phyloP scores from a whole-genome alignment of 2,329 filamentous ascomycete species.

The Daldinia sp. region DNA sequence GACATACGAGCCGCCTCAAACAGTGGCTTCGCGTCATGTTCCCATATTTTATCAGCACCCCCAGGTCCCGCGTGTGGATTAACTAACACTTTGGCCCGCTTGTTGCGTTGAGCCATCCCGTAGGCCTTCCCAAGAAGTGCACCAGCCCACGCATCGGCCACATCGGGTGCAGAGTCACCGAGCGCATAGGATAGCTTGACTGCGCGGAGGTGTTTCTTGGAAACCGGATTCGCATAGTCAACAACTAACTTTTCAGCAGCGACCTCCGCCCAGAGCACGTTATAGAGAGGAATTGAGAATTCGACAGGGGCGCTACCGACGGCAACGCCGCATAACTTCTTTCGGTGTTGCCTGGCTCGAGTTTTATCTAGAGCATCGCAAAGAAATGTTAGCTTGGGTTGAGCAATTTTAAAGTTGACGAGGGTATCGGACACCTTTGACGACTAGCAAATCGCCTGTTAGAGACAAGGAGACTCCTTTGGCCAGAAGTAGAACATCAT shows the following conservation, averaged over 20 bases:
- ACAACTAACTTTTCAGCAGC: slow-evolving; percentile 68
- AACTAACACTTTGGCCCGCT: slow-evolving; percentile 85
- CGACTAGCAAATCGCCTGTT: slow-evolving; percentile 15
- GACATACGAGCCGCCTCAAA: slow-evolving; percentile 82
- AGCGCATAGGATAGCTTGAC: slow-evolving; percentile 69
- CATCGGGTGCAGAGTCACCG: slow-evolving; percentile 49
- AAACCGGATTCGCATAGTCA: slow-evolving; percentile 71
- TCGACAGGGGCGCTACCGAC: slow-evolving; percentile 32
- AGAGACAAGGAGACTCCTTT: slow-evolving; percentile 31
- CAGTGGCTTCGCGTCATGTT: slow-evolving; percentile 78
- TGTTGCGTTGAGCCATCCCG: slow-evolving; percentile 69
- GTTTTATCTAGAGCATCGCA: slow-evolving; percentile 36
- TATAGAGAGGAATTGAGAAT: slow-evolving; percentile 74
- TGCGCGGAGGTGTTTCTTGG: slow-evolving; percentile 67
- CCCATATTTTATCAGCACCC: slow-evolving; percentile 75
- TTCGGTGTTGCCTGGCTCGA: slow-evolving; percentile 36
- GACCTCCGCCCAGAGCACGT: slow-evolving; percentile 82
- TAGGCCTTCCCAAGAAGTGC: slow-evolving; percentile 76
- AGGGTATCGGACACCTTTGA: slow-evolving; percentile 26
- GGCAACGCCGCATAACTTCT: slow-evolving; percentile 41
- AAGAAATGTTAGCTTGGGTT: slow-evolving; percentile 12
- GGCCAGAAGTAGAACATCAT: slow-evolving; percentile 26
- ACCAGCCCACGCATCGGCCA: slow-evolving; percentile 68
- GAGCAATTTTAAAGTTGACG: background rate
- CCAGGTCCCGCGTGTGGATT: slow-evolving; percentile 93